Percentiles rank a stretch among this genome's conserved stretches.
These are phyloP conservation scores for Uromyces viciae-fabae DNA, from an alignment of 1,284 basidiomycete species.

Conservation along the genomic window DNA sequence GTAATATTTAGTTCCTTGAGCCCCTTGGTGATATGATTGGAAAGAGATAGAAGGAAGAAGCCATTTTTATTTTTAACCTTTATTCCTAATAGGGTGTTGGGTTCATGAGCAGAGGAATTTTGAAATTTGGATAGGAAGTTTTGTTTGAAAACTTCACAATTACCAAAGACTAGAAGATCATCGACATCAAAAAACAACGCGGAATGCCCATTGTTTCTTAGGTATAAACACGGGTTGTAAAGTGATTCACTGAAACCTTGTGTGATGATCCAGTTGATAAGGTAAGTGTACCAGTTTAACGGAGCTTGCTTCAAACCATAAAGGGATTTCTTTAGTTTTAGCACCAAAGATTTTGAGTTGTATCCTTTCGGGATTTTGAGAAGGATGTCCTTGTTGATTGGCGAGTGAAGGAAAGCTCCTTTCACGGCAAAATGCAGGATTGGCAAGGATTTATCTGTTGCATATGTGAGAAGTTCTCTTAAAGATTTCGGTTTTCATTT, in stretches of 20 bases:
- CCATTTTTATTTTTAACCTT: too few species aligned
- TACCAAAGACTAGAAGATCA: neutral
- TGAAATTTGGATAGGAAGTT: too few species aligned
- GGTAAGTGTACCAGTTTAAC: neutral
- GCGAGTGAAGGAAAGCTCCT: neutral
- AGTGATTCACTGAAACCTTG: neutral
- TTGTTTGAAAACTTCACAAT: too few species aligned
- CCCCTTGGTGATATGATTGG: too few species aligned
- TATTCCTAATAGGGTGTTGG: too few species aligned
- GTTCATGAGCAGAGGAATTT: too few species aligned
- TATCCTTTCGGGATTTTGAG: neutral
- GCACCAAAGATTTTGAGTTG: neutral
- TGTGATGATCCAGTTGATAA: neutral
- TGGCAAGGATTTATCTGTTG: neutral
- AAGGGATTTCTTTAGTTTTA: neutral
- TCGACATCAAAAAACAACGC: neutral
- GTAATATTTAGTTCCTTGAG: too few species aligned
- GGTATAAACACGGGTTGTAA: neutral
- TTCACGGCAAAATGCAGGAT: neutral
- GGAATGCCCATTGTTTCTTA: neutral
- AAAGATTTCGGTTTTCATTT: neutral
- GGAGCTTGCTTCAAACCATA: neutral
- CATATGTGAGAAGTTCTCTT: neutral
- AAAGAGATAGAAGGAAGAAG: too few species aligned
- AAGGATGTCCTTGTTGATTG: neutral